Evolutionary conservation across 2,329 filamentous ascomycete species (phyloP).

Genomic region (Whalleya microplaca): DNA sequence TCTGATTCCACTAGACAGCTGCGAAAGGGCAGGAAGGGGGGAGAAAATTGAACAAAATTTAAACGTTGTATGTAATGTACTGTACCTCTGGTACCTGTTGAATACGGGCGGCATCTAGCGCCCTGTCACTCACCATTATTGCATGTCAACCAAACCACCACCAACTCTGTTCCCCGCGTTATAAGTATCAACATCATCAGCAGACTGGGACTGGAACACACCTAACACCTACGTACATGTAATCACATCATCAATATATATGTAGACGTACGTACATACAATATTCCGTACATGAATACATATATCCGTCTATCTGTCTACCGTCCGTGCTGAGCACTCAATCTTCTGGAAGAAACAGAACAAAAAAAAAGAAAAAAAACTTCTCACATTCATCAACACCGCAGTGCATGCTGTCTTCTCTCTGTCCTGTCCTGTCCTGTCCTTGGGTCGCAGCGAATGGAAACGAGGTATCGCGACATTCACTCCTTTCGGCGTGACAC

Average conservation of each 20-base stretch:
- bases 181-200: background rate
- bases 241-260: background rate
- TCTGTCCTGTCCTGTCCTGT: too few relatives aligned
- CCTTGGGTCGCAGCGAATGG: background rate
- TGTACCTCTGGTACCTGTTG: too few relatives aligned
- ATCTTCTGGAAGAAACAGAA: too few relatives aligned
- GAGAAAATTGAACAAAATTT: constrained; percentile 3
- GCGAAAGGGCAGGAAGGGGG: constrained; percentile 3
- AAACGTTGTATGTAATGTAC: background rate
- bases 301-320: too few relatives aligned
- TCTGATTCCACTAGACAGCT: background rate
- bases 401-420: too few relatives aligned
- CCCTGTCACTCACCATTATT: background rate
- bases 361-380: too few relatives aligned
- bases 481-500: background rate
- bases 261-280: background rate
- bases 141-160: background rate
- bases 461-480: background rate
- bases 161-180: background rate
- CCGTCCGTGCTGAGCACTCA: too few relatives aligned
- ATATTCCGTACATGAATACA: too few relatives aligned
- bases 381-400: too few relatives aligned
- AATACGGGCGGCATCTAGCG: background rate
- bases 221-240: too few relatives aligned
- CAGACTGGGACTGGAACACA: background rate